phyloP scores from a whole-genome alignment of 2,329 filamentous ascomycete genomes.

The Westerdykella aurantiaca region DNA sequence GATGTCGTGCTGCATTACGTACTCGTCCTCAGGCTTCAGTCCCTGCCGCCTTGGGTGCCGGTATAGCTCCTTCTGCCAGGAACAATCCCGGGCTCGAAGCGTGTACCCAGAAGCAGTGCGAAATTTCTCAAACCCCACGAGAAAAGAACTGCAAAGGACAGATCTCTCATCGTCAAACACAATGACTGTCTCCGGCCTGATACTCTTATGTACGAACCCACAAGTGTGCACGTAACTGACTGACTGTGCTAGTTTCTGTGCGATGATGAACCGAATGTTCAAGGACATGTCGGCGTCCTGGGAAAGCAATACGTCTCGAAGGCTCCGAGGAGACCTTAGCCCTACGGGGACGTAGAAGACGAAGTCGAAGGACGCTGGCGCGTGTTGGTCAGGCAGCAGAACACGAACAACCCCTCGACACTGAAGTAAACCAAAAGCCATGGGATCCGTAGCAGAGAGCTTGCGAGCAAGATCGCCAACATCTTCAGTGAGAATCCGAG shows the following conservation, averaged over 20 bases:
- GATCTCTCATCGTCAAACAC: slow-evolving; percentile 17
- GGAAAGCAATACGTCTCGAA: slow-evolving; percentile 12
- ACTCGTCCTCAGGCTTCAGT: slow-evolving; percentile 32
- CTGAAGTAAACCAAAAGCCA: slow-evolving; percentile 23
- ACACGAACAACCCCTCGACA: slow-evolving; percentile 23
- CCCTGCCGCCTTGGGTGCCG: slow-evolving; percentile 48
- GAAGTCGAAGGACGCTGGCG: slow-evolving; percentile 6
- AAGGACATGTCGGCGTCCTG: slow-evolving; percentile 15
- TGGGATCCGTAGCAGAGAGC: slow-evolving; percentile 20
- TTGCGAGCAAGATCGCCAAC: slow-evolving; percentile 18
- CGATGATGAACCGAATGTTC: slow-evolving; percentile 25
- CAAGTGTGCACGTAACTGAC: slow-evolving; percentile 38
- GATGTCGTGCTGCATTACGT: slow-evolving; percentile 52
- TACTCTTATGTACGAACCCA: slow-evolving; percentile 44
- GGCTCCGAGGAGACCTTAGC: slow-evolving; percentile 9
- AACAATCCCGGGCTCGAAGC: slow-evolving; percentile 30
- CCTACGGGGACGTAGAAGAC: slow-evolving; percentile 8
- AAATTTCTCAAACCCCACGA: slow-evolving; percentile 45
- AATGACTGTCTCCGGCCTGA: slow-evolving; percentile 42
- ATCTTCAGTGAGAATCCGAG: slow-evolving; percentile 13
- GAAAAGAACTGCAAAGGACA: slow-evolving; percentile 27
- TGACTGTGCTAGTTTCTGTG: slow-evolving; percentile 32
- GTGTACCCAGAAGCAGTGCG: slow-evolving; percentile 34
- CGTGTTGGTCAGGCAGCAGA: too few species aligned
- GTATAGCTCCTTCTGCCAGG: slow-evolving; percentile 46